Conservation (phyloP, 495 filamentous ascomycete species). For the Evernia prunastri region DNA sequence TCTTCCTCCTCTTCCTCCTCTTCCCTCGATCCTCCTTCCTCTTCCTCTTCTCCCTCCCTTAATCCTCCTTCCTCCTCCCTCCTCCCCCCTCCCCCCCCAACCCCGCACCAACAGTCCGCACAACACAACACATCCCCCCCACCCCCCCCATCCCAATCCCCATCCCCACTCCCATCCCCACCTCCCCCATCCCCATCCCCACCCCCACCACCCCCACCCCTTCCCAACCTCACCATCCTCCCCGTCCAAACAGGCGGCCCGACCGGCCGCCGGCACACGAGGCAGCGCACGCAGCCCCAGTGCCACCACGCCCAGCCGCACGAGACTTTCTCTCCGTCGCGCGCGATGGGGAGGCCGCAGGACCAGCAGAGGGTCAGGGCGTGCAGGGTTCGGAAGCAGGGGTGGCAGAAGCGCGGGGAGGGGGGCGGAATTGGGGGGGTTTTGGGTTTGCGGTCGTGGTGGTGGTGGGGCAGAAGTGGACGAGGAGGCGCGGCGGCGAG, state of each 20-base stretch:
- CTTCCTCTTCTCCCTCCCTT: too few relatives aligned
- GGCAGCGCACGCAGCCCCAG: conserved; percentile 23
- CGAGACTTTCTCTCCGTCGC: conserved; percentile 22
- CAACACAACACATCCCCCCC: too few relatives aligned
- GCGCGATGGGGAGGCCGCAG: conserved; percentile 20
- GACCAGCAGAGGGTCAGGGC: conserved; percentile 24
- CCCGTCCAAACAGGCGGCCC: background rate
- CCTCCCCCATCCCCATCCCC: background rate
- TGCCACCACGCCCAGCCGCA: conserved; percentile 29
- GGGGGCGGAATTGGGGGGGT: background rate
- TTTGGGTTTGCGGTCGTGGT: conserved; percentile 7
- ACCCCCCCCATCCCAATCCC: too few relatives aligned
- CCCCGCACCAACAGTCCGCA: too few relatives aligned
- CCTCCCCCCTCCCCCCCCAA: too few relatives aligned
- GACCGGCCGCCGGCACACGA: conserved; percentile 11
- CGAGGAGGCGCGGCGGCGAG: background rate
- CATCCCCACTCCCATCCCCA: too few relatives aligned
- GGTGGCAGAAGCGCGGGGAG: conserved; percentile 16
- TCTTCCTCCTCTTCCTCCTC: background rate
- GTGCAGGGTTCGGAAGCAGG: conserved; percentile 20
- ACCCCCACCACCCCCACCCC: background rate
- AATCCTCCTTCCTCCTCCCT: too few relatives aligned
- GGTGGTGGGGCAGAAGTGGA: conserved; percentile 11
- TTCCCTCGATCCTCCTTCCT: too few relatives aligned
- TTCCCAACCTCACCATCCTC: background rate